These are phyloP conservation scores for Chaetomiaceae sp. DNA, from an alignment of 2,329 filamentous ascomycete species.

Conservation along the genomic window DNA sequence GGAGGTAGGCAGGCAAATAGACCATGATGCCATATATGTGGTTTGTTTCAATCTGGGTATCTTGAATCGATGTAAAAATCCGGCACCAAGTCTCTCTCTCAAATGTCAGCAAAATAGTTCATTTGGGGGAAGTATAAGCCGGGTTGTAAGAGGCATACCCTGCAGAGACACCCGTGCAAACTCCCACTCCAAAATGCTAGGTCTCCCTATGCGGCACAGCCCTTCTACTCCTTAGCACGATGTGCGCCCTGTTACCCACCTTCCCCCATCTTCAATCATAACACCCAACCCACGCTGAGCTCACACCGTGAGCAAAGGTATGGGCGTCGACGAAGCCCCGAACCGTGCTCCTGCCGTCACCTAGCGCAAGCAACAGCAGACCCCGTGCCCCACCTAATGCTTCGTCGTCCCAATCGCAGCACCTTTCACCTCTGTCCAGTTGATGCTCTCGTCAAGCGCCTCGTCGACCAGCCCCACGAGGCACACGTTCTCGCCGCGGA, in stretches of 20 bases:
- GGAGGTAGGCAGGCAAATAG: background rate
- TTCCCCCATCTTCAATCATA: too few relatives aligned
- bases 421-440: conserved; percentile 88
- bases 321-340: too few relatives aligned
- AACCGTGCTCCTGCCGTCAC: too few relatives aligned
- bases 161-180: conserved; percentile 7
- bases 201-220: too few relatives aligned
- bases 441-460: conserved; percentile 79
- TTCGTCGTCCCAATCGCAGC: conserved; percentile 80
- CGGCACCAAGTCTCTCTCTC: conserved; percentile 4
- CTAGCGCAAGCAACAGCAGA: too few relatives aligned
- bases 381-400: too few relatives aligned
- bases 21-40: conserved; percentile 6
- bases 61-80: conserved; percentile 9
- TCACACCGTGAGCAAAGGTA: too few relatives aligned
- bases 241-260: too few relatives aligned
- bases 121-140: background rate
- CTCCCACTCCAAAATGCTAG: background rate
- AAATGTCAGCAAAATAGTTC: conserved; percentile 20
- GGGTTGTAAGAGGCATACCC: conserved; percentile 22
- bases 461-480: conserved; percentile 88
- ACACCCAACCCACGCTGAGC: too few relatives aligned
- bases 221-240: too few relatives aligned
- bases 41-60: conserved; percentile 20
- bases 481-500: conserved; percentile 91